phyloP scores from a whole-genome alignment of 208 protist species.

The Balamuthia mandrillaris region DNA sequence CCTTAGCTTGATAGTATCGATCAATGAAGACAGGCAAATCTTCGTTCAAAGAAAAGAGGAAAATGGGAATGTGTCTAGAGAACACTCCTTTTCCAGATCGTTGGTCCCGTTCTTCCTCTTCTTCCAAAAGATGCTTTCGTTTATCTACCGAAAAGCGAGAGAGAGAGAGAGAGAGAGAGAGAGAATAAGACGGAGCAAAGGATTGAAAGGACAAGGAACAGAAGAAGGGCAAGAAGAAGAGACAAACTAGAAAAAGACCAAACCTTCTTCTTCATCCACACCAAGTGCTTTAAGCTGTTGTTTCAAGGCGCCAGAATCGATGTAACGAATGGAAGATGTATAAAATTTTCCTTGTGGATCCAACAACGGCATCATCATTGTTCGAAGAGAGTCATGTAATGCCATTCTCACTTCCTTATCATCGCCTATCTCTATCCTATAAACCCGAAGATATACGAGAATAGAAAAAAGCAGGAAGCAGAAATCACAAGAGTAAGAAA shows the following conservation, averaged over 20 bases:
- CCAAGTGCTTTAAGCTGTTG: not conserved
- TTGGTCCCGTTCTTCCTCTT: no score
- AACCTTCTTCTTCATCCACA: not conserved
- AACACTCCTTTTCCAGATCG: not conserved
- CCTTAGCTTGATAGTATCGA: conserved; percentile 29
- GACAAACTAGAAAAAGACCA: not conserved
- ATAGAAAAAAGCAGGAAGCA: no score
- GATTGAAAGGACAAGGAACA: not conserved
- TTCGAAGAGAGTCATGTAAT: not conserved
- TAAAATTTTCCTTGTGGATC: not conserved
- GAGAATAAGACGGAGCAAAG: not conserved
- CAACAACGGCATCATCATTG: not conserved
- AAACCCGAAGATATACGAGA: no score
- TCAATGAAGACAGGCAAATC: conserved; percentile 14
- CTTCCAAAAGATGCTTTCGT: no score
- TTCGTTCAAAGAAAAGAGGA: conserved; percentile 2
- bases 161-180: no score
- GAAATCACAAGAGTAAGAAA: not conserved
- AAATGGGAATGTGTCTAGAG: not conserved
- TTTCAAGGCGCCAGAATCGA: not conserved
- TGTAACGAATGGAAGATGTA: not conserved
- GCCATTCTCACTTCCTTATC: conserved; percentile 8
- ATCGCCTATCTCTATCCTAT: not conserved
- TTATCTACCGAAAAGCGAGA: no score
- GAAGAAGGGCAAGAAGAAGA: not conserved